These are phyloP conservation scores for Vinca major DNA, from an alignment of 305 asterid species.

Conservation along the genomic window DNA sequence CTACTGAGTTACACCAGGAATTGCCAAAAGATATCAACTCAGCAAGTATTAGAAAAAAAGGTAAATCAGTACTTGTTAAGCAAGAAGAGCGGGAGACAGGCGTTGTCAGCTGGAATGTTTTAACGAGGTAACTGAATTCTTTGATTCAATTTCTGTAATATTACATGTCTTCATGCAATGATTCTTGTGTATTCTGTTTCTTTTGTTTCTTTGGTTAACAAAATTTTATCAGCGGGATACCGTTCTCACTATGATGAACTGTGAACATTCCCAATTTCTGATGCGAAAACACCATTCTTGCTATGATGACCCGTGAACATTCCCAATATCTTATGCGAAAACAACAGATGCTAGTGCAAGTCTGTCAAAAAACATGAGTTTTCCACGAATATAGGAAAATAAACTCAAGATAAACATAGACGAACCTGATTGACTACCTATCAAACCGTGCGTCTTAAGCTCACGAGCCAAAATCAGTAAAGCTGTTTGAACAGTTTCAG, in stretches of 20 bases:
- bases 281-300: not conserved
- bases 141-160: not conserved
- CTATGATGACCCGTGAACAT: not conserved
- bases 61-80: conserved; percentile 66
- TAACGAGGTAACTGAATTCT: conserved; percentile 45
- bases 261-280: too few species aligned
- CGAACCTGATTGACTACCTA: not conserved
- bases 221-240: not conserved
- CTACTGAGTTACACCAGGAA: conserved; percentile 24
- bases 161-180: not conserved
- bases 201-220: not conserved
- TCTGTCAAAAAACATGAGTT: not conserved
- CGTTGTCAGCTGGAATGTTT: conserved; percentile 74
- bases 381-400: not conserved
- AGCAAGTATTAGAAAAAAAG: conserved; percentile 38
- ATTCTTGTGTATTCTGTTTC: not conserved
- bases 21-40: conserved; percentile 35
- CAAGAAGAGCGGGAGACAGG: conserved; percentile 96
- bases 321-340: not conserved
- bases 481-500: not conserved
- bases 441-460: not conserved
- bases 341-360: not conserved
- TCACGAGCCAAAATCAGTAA: not conserved
- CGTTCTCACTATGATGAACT: too few species aligned
- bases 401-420: not conserved